Evolutionary conservation across 148 eudicot genomes (phyloP).

Genomic region (Mesembryanthemum crystallinum): DNA sequence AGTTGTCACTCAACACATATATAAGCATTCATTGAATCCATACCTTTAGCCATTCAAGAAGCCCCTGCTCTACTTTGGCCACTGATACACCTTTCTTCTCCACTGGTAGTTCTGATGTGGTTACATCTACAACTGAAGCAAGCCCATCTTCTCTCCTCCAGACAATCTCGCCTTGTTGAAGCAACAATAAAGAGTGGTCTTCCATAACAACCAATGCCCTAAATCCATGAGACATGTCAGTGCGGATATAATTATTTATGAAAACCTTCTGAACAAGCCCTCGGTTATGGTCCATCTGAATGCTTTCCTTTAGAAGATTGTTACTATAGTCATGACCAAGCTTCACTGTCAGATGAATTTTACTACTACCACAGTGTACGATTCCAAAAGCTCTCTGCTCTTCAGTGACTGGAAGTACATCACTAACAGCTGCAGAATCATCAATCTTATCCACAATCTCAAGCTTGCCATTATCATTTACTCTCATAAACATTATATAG

Average conservation of each 20-base stretch:
- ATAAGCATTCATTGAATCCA: conserved; percentile 5
- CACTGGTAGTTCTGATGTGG: conserved; percentile 82
- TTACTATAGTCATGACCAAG: conserved; percentile 48
- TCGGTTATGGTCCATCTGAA: conserved; percentile 59
- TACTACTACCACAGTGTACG: conserved; percentile 52
- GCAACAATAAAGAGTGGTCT: conserved; percentile 81
- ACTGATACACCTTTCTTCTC: conserved; percentile 94
- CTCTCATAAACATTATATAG: conserved; percentile 48
- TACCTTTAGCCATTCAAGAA: conserved; percentile 99
- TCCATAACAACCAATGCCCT: conserved; percentile 98
- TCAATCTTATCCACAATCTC: conserved; percentile 57
- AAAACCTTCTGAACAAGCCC: conserved; percentile 83
- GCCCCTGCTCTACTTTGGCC: conserved; percentile 90
- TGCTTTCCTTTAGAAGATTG: conserved; percentile 65
- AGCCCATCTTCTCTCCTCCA: conserved; percentile 99
- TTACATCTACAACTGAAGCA: conserved; percentile 84
- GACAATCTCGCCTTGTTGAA: conserved; percentile 95
- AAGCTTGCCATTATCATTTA: conserved; percentile 46
- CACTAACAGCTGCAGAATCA: conserved; percentile 62
- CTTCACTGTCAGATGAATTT: conserved; percentile 74
- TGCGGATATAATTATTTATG: conserved; percentile 74
- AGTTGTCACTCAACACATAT: conserved; percentile 1
- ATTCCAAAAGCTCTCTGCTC: conserved; percentile 76
- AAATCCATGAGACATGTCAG: conserved; percentile 83
- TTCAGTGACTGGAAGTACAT: conserved; percentile 57